Conservation (phyloP, 2,329 filamentous ascomycete genomes). For the Botryosphaeria dothidea region DNA sequence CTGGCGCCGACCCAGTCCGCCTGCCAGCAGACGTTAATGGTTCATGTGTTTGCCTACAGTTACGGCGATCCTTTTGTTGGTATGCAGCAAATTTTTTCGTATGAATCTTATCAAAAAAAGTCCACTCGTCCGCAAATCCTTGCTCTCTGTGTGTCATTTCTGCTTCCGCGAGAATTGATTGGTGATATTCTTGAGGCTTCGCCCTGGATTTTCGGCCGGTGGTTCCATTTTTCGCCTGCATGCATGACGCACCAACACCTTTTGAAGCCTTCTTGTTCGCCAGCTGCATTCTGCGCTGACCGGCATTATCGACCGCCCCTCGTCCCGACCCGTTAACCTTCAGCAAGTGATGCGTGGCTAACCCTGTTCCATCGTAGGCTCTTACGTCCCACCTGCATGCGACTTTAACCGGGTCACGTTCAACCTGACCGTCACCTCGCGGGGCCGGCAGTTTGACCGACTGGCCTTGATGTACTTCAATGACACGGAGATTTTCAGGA, state of each 20-base stretch:
- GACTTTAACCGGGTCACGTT: constrained; percentile 73
- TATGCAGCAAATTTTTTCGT: constrained; percentile 28
- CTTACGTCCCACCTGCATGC: constrained; percentile 67
- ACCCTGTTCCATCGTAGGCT: constrained; percentile 43
- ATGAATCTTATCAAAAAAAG: not conserved
- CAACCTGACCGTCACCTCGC: constrained; percentile 72
- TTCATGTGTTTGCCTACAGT: constrained; percentile 69
- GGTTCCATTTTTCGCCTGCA: not conserved
- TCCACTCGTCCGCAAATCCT: constrained; percentile 11
- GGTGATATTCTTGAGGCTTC: not conserved
- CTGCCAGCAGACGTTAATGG: constrained; percentile 64
- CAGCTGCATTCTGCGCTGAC: not conserved
- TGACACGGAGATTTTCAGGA: constrained; percentile 79
- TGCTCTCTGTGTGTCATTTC: constrained; percentile 11
- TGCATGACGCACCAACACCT: not conserved
- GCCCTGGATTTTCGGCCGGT: not conserved
- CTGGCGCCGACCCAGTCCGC: constrained; percentile 46
- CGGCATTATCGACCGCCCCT: constrained; percentile 5
- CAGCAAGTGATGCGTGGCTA: constrained; percentile 9
- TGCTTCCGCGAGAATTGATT: constrained; percentile 4
- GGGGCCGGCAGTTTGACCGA: constrained; percentile 74
- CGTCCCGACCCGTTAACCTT: constrained; percentile 16
- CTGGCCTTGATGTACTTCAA: constrained; percentile 74
- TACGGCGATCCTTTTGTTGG: constrained; percentile 75
- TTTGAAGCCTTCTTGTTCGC: not conserved